phyloP scores from a whole-genome alignment of 2,329 filamentous ascomycete genomes.

The Lachnellula subtilissima region DNA sequence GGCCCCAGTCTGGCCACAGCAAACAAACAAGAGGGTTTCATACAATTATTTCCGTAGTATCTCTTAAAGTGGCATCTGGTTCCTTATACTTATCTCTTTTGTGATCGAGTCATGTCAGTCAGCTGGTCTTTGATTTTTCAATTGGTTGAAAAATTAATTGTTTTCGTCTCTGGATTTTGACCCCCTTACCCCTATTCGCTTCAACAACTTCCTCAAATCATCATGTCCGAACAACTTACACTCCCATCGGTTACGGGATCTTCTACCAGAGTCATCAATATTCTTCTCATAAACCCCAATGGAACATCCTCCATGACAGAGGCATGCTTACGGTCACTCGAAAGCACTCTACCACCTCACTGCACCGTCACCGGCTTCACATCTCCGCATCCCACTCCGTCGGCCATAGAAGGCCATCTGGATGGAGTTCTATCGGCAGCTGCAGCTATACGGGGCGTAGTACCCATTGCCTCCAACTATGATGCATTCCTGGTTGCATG shows the following conservation, averaged over 20 bases:
- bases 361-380: conserved; percentile 48
- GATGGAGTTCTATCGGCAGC: conserved; percentile 48
- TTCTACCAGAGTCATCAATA: conserved; percentile 30
- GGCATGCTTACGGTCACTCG: conserved; percentile 40
- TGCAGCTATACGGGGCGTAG: conserved; percentile 41
- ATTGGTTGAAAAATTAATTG: no score
- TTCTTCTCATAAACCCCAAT: conserved; percentile 47
- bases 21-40: no score
- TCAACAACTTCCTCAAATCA: neutral
- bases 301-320: conserved; percentile 43
- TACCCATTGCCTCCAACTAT: conserved; percentile 39
- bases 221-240: neutral
- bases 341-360: conserved; percentile 40
- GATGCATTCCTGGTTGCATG: conserved; percentile 80
- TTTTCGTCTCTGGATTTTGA: neutral
- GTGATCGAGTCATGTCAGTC: no score
- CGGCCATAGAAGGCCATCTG: conserved; percentile 46
- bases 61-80: no score
- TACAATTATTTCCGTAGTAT: no score
- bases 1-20: no score
- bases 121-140: no score
- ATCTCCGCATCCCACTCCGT: conserved; percentile 42
- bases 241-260: conserved; percentile 26
- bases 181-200: neutral
- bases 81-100: no score